Base-by-base conservation (phyloP, 2,329 filamentous ascomycete species). In the Fusarium anthophilum region DNA sequence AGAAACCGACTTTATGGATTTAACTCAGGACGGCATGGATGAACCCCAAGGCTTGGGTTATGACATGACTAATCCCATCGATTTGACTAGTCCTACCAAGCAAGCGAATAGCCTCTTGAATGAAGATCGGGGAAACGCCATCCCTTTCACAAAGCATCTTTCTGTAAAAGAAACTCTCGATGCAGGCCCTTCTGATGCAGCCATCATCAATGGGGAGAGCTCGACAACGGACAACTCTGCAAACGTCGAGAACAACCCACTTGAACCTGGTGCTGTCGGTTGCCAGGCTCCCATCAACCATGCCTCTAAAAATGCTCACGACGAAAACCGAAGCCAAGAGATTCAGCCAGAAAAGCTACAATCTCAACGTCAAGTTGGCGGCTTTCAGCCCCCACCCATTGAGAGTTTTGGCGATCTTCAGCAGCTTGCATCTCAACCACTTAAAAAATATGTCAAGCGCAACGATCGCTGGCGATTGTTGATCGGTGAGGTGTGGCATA, bases 381-480 rank as follows among this genome's bases (percentile, higher is more conserved):
- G 20, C 32, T 15, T 61, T 32, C 59, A 63, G 6, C 55, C 43
- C 22, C 79, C 79, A 10, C 43, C 72, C 5, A 57, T 79, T 10
- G 75, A 78, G 48, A 64, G 63, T 24, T 65, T 81, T 32, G 78
- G 70, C 10, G 72, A 56, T 38, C 54, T 80, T 18, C 67, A 76
- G 43, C 64, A 72, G 37, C 79, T 82, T 45, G 76, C 74, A 9
- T 59, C 63, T 18, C 28, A 63, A 26, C 11, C 66, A 6, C 53
- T 71, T 12, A 72, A 43, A 15, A 70, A 75, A n/a, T 82, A 81
- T 79, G 72, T 70, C 8, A 79, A 74, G 26, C 41, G 47, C 18
- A 72, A 70, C 32, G 81, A 82, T 50, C 74, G 79, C 9, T 80
- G 78, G 76, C 78, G 76, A 43, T 66, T 83, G 15, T 50, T 79